Base-by-base conservation (phyloP, 2,329 filamentous ascomycete species). In the Pyrenochaeta sp. region DNA sequence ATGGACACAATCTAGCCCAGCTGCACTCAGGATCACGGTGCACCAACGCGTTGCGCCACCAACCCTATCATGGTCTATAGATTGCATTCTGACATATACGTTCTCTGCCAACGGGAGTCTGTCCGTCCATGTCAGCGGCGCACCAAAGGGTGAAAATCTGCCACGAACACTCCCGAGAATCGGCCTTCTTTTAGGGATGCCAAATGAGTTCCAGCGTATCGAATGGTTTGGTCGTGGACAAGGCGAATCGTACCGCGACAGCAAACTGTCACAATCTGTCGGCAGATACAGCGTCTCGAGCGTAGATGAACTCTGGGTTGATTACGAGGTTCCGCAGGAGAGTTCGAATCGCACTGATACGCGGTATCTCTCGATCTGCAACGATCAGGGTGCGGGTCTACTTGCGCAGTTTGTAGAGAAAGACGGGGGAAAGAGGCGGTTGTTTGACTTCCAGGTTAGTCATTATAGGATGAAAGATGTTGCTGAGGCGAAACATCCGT, bases 301-400 rank as follows among this genome's bases (percentile, higher is more conserved):
- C 0, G 76, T 88, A 1, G 78, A 80, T 0, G 80, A 83, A 0
- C 79, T 91, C 27, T 83, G 85, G 68, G 82, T 83, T 0, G 78
- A 80, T 0, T 90, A 90, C 66, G 89, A 91, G 19, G 86, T 87
- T 24, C 89, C 89, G 0, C 89, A 91, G 70, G 89, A 91, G 65
- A 86, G 84, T 51, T 86, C 87, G 0, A 91, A 91, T 71, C 80
- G 86, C 13, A 85, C 85, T 53, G 86, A 86, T 34, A 85, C 84
- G 0, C 79, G 85, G 6, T 90, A 86, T 84, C 73, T 90, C 3
- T 75, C 77, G 10, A 15, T 76, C 5, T 51, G 55, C 10, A 59
- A 67, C 8, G 54, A 50, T 12, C 60, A 54, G 8, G 54, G 49
- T 19, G 50, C 58, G 2, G 59, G 64, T 1, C 46, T 75, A 13